Base-by-base conservation (phyloP, 176 grass and related monocot genomes). In the Aegilops tauschii region DNA sequence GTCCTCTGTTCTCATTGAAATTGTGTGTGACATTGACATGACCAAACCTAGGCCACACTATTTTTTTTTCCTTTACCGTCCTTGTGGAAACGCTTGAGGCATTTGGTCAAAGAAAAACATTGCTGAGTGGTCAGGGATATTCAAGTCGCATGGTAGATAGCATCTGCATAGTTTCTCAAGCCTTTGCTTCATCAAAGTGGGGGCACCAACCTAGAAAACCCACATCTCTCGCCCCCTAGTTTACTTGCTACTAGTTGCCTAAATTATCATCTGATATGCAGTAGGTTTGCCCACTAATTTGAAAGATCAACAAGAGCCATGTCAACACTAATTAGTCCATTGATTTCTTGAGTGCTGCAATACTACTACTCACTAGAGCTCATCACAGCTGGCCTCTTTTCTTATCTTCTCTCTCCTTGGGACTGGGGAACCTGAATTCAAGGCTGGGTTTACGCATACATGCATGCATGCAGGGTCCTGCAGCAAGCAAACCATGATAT, bases 51-150 rank as follows among this genome's bases (percentile, higher is more conserved):
- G 25, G 86, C 30, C 85, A 66, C 54, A 72, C 61, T 52, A 5
- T 52, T 52, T 16, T 52, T 54, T 77, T 50, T 76, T 71, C 20
- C 47, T 72, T 85, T 64, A 63, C 42, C 44, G 44, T 83, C 7
- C 7, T 78, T 68, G 29, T 61, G n/a, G n/a, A 61, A 40, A 77
- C 62, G 69, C 50, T 88, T 81, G 77, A 34, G 20, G 82, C 40
- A 64, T 82, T 82, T 88, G 90, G 90, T 91, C 82, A 91, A 91
- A 91, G 82, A 82, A 91, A 91, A 69, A 88, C 89, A 88, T 77
- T 23, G 49, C 1, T 56, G 36, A 63, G 75, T 84, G 77, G 85
- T 80, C 32, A 49, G 50, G 61, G 65, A 71, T 77, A 77, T 88
- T 81, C 44, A 77, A 84, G 82, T 88, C 76, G 81, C 76, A 54